A percentile compares a stretch with the other conserved stretches of the same genome.
phyloP scores from a whole-genome alignment of 345 rosid genomes.

The Geranium brycei region DNA sequence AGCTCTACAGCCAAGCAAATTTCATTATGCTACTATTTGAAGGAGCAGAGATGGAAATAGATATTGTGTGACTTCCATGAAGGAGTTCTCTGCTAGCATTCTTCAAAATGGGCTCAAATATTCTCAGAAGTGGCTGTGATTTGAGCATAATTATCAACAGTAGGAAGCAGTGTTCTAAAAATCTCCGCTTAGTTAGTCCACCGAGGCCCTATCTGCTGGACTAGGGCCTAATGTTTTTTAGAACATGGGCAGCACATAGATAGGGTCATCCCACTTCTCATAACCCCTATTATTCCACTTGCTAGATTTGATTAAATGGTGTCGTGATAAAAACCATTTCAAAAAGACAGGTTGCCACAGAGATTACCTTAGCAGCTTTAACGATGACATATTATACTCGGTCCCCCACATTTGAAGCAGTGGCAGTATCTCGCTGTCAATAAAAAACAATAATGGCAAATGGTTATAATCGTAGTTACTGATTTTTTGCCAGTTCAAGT shows the following conservation, averaged over 20 bases:
- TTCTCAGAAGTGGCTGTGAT: conserved; percentile 80
- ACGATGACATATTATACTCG: conserved; percentile 90
- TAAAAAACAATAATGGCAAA: no score
- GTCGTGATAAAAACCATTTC: neutral
- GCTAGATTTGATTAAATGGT: conserved; percentile 1
- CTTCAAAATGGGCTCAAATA: conserved; percentile 91
- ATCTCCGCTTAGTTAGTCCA: no score
- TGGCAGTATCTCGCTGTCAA: conserved; percentile 82
- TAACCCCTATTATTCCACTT: conserved; percentile 44
- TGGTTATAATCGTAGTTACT: no score
- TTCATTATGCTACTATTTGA: conserved; percentile 87
- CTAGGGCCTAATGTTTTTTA: no score
- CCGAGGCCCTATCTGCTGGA: no score
- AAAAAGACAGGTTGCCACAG: conserved; percentile 5
- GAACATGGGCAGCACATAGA: conserved; percentile 78
- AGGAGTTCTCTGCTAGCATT: conserved; percentile 92
- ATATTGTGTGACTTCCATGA: conserved; percentile 83
- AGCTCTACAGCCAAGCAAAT: conserved; percentile 91
- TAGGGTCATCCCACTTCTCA: conserved; percentile 92
- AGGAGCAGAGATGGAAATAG: conserved; percentile 81
- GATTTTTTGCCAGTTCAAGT: no score
- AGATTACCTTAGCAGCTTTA: conserved; percentile 87
- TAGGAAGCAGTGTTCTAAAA: no score
- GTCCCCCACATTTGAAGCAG: conserved; percentile 98
- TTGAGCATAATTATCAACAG: conserved; percentile 8